Conservation (phyloP, 2,329 filamentous ascomycete genomes). For the Nemania sp. region DNA sequence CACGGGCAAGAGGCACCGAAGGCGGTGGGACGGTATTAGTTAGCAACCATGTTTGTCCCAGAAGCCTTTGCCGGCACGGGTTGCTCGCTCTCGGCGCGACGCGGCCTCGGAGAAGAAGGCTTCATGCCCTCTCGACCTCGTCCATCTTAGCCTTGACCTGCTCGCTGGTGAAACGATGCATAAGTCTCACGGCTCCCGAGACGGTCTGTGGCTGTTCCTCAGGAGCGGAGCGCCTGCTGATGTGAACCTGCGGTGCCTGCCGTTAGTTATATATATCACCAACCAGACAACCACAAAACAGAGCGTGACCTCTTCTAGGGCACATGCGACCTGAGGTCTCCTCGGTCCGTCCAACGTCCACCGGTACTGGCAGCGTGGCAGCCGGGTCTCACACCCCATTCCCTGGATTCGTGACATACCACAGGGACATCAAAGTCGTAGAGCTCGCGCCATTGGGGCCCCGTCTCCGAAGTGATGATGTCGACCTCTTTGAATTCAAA, state of each 20-base stretch:
- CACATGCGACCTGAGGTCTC: too few relatives aligned
- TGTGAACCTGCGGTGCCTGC: conserved; percentile 54
- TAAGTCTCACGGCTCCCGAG: conserved; percentile 69
- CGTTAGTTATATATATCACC: conserved; percentile 8
- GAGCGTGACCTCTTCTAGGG: too few relatives aligned
- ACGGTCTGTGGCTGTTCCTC: conserved; percentile 59
- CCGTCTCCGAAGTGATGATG: conserved; percentile 65
- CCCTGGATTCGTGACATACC: conserved; percentile 54
- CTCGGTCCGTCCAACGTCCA: background rate
- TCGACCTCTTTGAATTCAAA: conserved; percentile 73
- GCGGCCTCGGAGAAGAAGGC: background rate
- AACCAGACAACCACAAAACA: background rate
- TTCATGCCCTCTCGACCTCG: conserved; percentile 46
- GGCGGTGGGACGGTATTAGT: conserved; percentile 49
- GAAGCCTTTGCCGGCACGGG: too few relatives aligned
- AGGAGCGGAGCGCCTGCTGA: conserved; percentile 60
- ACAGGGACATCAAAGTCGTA: conserved; percentile 86
- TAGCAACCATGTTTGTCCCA: conserved; percentile 30
- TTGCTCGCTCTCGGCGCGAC: background rate
- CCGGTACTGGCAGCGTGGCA: too few relatives aligned
- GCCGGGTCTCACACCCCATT: too few relatives aligned
- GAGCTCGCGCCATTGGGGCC: conserved; percentile 66
- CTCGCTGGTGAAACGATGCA: conserved; percentile 74
- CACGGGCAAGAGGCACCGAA: conserved; percentile 46
- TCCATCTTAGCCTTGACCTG: conserved; percentile 74